Evolutionary conservation across 352 stramenopile species (phyloP).

Genomic region (Phytophthora quininea): DNA sequence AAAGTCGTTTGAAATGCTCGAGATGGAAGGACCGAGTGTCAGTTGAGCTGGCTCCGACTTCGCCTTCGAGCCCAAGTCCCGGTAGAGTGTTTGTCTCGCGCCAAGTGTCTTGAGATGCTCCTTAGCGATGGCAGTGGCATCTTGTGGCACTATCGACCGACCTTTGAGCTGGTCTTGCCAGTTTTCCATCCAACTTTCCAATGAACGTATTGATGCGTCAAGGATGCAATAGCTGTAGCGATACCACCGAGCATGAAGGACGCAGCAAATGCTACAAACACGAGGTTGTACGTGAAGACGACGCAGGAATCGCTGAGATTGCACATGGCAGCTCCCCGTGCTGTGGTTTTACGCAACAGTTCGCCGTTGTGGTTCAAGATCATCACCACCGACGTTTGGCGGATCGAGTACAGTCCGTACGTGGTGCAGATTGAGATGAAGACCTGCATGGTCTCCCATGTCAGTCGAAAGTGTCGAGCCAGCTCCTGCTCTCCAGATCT

Average conservation of each 20-base stretch:
- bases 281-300: constrained; percentile 22
- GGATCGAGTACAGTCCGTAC: neutral
- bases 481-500: constrained; percentile 20
- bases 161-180: constrained; percentile 2
- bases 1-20: neutral
- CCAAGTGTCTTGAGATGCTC: neutral
- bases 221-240: constrained; percentile 1
- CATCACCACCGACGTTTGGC: constrained; percentile 9
- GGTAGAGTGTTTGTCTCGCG: neutral
- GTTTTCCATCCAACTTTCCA: constrained; percentile 4
- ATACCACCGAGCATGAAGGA: constrained; percentile 6
- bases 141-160: constrained; percentile 3
- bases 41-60: neutral
- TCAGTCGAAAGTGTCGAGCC: constrained; percentile 13
- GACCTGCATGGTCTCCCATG: constrained; percentile 23
- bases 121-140: neutral
- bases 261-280: constrained; percentile 2
- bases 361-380: constrained; percentile 20
- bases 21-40: constrained; percentile 1
- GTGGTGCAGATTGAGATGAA: constrained; percentile 3
- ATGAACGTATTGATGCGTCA: constrained; percentile 3
- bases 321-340: constrained; percentile 12
- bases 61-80: neutral
- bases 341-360: constrained; percentile 21
- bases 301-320: constrained; percentile 24